Conservation (phyloP, 2,329 filamentous ascomycete genomes). For the Cytospora leucostoma region DNA sequence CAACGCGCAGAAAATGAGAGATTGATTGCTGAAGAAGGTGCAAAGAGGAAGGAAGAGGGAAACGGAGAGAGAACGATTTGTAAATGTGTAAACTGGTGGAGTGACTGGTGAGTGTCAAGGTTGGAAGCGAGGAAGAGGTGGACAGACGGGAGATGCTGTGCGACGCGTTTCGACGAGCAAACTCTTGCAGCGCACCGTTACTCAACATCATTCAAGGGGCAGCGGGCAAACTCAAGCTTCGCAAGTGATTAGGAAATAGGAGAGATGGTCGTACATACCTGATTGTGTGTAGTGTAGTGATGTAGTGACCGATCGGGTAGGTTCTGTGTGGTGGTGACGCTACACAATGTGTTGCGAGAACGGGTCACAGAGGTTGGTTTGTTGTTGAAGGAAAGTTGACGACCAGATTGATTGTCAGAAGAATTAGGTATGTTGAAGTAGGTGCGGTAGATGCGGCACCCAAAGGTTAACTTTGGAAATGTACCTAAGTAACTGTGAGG, state of each 20-base stretch:
- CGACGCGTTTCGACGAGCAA: conserved; percentile 26
- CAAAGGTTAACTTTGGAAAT: background rate
- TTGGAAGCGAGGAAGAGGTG: conserved; percentile 12
- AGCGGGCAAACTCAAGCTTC: conserved; percentile 17
- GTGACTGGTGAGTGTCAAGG: conserved; percentile 10
- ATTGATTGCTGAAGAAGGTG: background rate
- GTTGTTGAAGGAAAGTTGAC: background rate
- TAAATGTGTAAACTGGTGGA: conserved; percentile 7
- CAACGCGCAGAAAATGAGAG: conserved; percentile 14
- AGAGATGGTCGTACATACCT: conserved; percentile 19
- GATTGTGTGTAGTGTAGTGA: background rate
- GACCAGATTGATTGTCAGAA: background rate
- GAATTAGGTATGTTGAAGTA: background rate
- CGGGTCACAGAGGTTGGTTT: background rate
- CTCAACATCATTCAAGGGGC: conserved; percentile 22
- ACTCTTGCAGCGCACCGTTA: conserved; percentile 26
- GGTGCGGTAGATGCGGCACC: background rate
- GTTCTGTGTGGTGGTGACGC: conserved; percentile 17
- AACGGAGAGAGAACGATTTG: background rate
- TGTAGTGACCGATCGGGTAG: conserved; percentile 2
- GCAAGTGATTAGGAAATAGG: background rate
- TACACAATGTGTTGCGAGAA: conserved; percentile 7
- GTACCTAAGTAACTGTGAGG: background rate
- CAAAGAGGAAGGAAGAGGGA: background rate
- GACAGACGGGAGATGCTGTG: conserved; percentile 26